These are phyloP conservation scores for Iodosphaeria phyllophila DNA, from an alignment of 2,329 filamentous ascomycete species.

Conservation along the genomic window DNA sequence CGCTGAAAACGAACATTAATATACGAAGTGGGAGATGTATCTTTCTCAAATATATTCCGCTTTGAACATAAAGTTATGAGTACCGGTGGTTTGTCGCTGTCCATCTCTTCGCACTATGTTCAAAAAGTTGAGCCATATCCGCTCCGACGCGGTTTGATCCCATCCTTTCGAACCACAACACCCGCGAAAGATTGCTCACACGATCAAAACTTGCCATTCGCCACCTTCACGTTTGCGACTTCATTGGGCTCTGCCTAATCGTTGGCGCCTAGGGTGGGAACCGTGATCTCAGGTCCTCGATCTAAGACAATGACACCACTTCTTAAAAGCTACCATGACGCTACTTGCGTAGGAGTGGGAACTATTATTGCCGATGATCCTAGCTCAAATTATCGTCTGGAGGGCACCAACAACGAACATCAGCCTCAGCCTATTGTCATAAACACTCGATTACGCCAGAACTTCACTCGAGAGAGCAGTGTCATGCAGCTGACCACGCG, in stretches of 20 bases:
- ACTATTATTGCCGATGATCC: conserved; percentile 78
- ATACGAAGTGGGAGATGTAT: no score
- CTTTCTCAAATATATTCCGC: no score
- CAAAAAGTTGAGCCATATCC: no score
- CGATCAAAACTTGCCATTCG: conserved; percentile 26
- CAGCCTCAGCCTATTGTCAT: conserved; percentile 72
- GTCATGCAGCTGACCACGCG: conserved; percentile 46
- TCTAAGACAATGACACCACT: conserved; percentile 91
- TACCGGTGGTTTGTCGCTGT: no score
- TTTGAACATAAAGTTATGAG: no score
- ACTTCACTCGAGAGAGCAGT: conserved; percentile 37
- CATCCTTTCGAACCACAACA: no score
- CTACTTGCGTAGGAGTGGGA: conserved; percentile 69
- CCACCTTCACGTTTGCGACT: conserved; percentile 78
- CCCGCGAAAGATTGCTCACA: no score
- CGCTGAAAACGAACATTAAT: no score
- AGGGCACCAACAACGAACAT: conserved; percentile 7
- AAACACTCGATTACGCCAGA: conserved; percentile 64
- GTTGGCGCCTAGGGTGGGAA: conserved; percentile 61
- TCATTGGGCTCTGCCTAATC: conserved; percentile 74
- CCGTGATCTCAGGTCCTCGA: conserved; percentile 60
- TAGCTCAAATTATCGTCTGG: conserved; percentile 63
- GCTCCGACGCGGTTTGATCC: no score
- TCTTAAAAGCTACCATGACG: conserved; percentile 63
- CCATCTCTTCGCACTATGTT: no score